These are phyloP conservation scores for Zopfia rhizophila DNA, from an alignment of 2,329 filamentous ascomycete genomes.

Conservation along the genomic window DNA sequence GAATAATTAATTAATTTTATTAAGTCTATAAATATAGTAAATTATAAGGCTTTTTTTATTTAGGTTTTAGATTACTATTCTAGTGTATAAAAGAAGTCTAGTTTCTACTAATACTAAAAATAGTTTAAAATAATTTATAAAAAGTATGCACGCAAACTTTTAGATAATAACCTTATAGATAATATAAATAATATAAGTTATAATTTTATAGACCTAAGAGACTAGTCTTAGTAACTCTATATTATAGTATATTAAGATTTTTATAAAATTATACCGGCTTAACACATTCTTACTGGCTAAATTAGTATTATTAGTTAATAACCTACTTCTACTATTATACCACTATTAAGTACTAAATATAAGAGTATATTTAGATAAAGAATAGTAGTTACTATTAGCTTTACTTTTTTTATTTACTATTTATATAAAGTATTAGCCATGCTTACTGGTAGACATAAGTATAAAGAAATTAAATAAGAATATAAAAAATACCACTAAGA, in stretches of 20 bases:
- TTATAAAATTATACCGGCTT: conserved; percentile 3
- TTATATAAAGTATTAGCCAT: neutral
- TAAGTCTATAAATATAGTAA: neutral
- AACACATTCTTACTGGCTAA: neutral
- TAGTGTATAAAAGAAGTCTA: neutral
- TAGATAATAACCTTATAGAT: conserved; percentile 1
- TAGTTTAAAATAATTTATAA: conserved; percentile 5
- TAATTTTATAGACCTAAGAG: neutral
- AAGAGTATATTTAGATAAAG: conserved; percentile 6
- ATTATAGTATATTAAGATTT: conserved; percentile 1
- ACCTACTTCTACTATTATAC: neutral
- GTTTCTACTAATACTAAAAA: conserved; percentile 1
- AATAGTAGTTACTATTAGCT: conserved; percentile 4
- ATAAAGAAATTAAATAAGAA: conserved; percentile 2
- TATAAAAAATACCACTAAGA: conserved; percentile 1
- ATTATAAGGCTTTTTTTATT: conserved; percentile 6
- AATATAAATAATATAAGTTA: conserved; percentile 3
- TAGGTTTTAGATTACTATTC: neutral
- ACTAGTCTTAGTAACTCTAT: neutral
- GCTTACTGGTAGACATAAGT: conserved; percentile 1
- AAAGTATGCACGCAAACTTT: conserved; percentile 2
- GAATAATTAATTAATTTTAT: conserved; percentile 3
- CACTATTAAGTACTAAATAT: conserved; percentile 3
- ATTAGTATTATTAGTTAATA: neutral
- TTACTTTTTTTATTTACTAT: conserved; percentile 1